Evolutionary conservation across 129 eudicot genomes (phyloP), one percentile per base, ranked within the genome.

Genomic region (Artemisia tridentata): DNA sequence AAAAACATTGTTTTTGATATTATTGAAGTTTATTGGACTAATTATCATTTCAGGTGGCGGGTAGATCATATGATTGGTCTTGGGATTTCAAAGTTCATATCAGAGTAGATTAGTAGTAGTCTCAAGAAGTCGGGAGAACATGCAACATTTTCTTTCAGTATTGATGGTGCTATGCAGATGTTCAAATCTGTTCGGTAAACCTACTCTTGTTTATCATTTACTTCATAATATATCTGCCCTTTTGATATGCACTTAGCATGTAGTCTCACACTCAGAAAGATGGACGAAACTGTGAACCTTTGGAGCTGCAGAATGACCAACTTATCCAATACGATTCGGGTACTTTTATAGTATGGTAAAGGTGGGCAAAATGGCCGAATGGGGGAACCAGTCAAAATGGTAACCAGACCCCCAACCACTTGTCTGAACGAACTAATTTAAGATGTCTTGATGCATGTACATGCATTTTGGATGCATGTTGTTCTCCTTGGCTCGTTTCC

Each of bases 101-200:
- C 95, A 13, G 81, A 83, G 43, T 91, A 89, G 91, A 69, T 87
- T 49, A 88, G 91, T 53, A 85, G 83, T 74, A 83, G 58, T 67
- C 84, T 87, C 60, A 87, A 84, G 73, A 85, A 81, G 64, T 83
- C 95, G 1, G 88, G 82, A 70, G 91, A 80, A 29, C 78, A 80
- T 4, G 74, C 63, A 67, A 83, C 81, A 8, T 87, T 90, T 90
- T 78, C 86, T 20, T 91, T 87, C 54, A 80, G 83, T 77, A 79
- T 91, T 23, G 88, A 85, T 41, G 95, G 86, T 58, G 97, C 84
- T n/a, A 34, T 83, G 46, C 79, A 83, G 75, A 87, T 91, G 97
- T 91, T 91, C 64, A 19, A 85, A 63, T 91, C 91, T 57, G 84
- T 74, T 80, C 70, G 90, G 96, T 86, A 50, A 65, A 13, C 69